Conservation (phyloP, 2,329 filamentous ascomycete genomes). For the Epichloe uncinata region DNA sequence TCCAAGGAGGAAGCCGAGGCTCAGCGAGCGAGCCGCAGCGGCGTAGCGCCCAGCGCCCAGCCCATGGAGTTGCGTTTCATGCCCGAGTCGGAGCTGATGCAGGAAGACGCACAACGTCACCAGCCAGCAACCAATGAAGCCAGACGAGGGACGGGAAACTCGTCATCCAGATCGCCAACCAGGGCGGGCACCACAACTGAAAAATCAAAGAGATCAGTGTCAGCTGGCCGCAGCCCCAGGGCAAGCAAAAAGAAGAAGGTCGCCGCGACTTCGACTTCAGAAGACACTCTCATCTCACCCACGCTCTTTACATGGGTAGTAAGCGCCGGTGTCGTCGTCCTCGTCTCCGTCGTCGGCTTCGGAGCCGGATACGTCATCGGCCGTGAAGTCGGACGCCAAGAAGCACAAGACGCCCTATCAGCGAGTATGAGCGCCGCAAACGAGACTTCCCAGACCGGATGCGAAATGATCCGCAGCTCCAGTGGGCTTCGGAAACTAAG, state of each 20-base stretch:
- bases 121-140: conserved; percentile 11
- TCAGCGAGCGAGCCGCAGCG: conserved; percentile 19
- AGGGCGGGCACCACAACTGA: conserved; percentile 19
- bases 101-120: conserved; percentile 14
- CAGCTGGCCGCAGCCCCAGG: conserved; percentile 27
- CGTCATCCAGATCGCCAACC: conserved; percentile 19
- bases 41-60: conserved; percentile 33
- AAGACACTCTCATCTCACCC: conserved; percentile 38
- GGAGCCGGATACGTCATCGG: conserved; percentile 57
- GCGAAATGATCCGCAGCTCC: conserved; percentile 39
- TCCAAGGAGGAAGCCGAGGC: conserved; percentile 32
- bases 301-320: conserved; percentile 52
- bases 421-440: conserved; percentile 29
- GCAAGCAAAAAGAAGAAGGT: conserved; percentile 50
- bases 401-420: conserved; percentile 39
- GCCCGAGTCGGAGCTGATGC: conserved; percentile 46
- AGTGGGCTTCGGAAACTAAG: conserved; percentile 39
- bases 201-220: conserved; percentile 37
- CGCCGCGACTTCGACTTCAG: conserved; percentile 16
- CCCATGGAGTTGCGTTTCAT: conserved; percentile 47
- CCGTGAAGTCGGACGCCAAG: conserved; percentile 50
- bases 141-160: conserved; percentile 11
- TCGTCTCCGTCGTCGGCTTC: conserved; percentile 56
- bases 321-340: conserved; percentile 52
- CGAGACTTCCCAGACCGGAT: conserved; percentile 34